Base-by-base conservation (phyloP, 768 basidiomycete species). In the Cubamyces sp. region DNA sequence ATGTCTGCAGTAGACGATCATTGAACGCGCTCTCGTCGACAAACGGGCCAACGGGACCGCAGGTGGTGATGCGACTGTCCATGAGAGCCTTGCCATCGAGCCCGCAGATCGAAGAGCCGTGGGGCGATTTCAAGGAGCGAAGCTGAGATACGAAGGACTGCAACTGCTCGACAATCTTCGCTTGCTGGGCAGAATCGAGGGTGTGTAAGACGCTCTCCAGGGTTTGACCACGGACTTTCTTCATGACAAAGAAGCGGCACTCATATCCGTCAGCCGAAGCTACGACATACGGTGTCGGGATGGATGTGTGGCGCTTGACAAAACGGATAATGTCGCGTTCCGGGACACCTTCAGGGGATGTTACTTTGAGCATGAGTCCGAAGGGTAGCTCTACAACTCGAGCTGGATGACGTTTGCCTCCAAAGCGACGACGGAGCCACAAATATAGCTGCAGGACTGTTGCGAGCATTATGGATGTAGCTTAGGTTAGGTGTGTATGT, bases 321-420 rank as follows among this genome's bases (percentile, higher is more conserved):
- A 58, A 58, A 9, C 57, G 37, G 3, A 56, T 46, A 34, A 37
- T 47, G n/a, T 56, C 54, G 11, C 16, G 30, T 47, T 56, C 54
- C 3, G 28, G 15, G 2, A 42, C 54, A 1, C 42, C 41, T 23
- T 28, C 14, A 4, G 18, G 16, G 7, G 15, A 14, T 16, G 18
- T 3, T 39, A 58, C 28, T 23, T 58, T 58, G 23, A 58, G 25
- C 3, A 58, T 3, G 28, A 58, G 57, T 1, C 47, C 57, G 19
- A 39, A 39, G 7, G 57, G 57, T 0, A 58, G 45, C 11, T 57
- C 37, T 5, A 39, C 18, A 6, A 57, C 18, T 16, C 46, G 56
- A 4, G 23, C 41, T 9, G 3, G n/a, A 15, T 8, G 45, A 16
- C 30, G 50, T 21, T 25, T 47, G 23, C 23, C 19, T 21, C 46